These are phyloP conservation scores for Kodamaea sp. DNA, from an alignment of 1,139 yeast species.

Conservation along the genomic window DNA sequence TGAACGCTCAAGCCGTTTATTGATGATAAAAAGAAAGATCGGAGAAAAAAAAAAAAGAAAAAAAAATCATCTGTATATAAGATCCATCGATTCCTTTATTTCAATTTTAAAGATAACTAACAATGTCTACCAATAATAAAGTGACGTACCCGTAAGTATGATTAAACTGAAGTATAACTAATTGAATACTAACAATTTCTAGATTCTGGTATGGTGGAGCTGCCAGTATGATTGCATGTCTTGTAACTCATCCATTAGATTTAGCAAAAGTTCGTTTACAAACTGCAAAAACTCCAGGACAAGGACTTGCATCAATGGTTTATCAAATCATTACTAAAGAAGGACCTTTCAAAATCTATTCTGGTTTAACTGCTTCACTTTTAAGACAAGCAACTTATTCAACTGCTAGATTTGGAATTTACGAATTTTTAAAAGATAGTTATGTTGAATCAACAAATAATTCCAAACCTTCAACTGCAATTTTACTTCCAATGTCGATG, in stretches of 20 bases:
- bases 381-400: slow-evolving; percentile 87
- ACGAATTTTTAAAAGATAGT: slow-evolving; percentile 67
- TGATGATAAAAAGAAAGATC: no score
- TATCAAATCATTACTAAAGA: slow-evolving; percentile 57
- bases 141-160: no score
- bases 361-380: slow-evolving; percentile 78
- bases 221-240: slow-evolving; percentile 64
- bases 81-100: no score
- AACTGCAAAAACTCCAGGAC: slow-evolving; percentile 64
- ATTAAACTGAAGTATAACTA: no score
- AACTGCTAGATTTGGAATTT: slow-evolving; percentile 79
- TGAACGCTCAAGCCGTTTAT: no score
- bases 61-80: no score
- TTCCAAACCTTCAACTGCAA: slow-evolving; percentile 36
- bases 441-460: slow-evolving; percentile 33
- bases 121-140: no score
- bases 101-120: no score
- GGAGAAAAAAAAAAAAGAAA: no score
- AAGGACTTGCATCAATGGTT: slow-evolving; percentile 59
- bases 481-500: slow-evolving; percentile 75
- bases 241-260: slow-evolving; percentile 70
- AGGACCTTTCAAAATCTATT: slow-evolving; percentile 66
- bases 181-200: slow-evolving; percentile 14
- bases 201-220: slow-evolving; percentile 55
- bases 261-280: slow-evolving; percentile 83